Evolutionary conservation across 2,329 filamentous ascomycete genomes (phyloP), one percentile per base, ranked within the genome.

Genomic region (Scedosporium dehoogii): DNA sequence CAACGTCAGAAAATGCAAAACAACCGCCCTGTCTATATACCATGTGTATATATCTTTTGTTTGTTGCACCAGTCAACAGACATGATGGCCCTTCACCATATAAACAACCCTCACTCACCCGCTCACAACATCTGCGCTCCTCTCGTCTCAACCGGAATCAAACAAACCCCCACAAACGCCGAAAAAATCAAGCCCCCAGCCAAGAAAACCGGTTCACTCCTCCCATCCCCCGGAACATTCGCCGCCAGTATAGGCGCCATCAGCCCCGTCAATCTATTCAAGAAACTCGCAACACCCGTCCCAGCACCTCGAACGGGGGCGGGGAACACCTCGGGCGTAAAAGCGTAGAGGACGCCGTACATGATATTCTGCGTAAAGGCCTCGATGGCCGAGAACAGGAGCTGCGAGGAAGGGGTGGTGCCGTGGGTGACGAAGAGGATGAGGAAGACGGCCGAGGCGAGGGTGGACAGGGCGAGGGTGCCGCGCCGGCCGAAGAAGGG

Each of bases 291-390:
- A 58, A 91, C 86, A 51, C 88, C 89, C 0, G 85, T 88, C 5
- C 87, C 89, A 0, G 87, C 89, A 4, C 88, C 89, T 38, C 89
- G 78, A 23, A 88, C 84, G 0, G 87, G 86, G 0, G 87, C 86
- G 0, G 88, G 88, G 73, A 92, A 91, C 29, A 91, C 84, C 69
- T 91, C 89, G 0, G 89, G 88, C 0, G 89, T 91, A 70, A 90
- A 91, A 6, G 88, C 86, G 70, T 90, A 91, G 1, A 92, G 75
- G 1, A 90, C 86, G 63, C 87, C 88, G 73, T 90, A 91, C 85
- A 89, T 89, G 74, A 89, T 87, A 69, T 89, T 89, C 73, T 90
- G 87, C 66, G 85, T 83, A 70, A 91, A 89, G 10, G 87, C 85
- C 70, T 89, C 85, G 65, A 87, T 77, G 65, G 84, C 89, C 0